phyloP scores from a whole-genome alignment of 1,139 yeast genomes.

The Pneumocystis sp. region DNA sequence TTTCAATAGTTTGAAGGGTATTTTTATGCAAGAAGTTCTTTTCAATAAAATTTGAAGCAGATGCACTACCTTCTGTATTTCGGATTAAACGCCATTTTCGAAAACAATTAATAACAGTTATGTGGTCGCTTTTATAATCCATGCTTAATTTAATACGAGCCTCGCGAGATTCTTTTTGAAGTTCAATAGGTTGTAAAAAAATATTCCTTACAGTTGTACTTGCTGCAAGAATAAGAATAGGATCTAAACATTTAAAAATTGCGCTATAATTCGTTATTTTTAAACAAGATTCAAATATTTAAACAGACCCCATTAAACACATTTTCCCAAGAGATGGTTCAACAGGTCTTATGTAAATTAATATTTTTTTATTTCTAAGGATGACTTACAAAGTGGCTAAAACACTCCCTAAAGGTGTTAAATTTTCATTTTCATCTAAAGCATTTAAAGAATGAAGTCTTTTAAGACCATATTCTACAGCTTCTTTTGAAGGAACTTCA shows the following conservation, averaged over 20 bases:
- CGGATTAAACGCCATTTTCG: conserved; percentile 2
- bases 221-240: conserved; percentile 16
- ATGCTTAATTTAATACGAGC: conserved; percentile 4
- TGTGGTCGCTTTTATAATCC: conserved; percentile 10
- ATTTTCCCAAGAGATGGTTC: conserved; percentile 63
- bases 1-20: conserved; percentile 10
- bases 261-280: conserved; percentile 3
- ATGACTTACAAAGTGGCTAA: conserved; percentile 13
- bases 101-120: conserved; percentile 9
- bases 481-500: conserved; percentile 47
- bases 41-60: background rate
- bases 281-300: background rate
- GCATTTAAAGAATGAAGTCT: conserved; percentile 54
- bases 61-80: background rate
- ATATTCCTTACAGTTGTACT: conserved; percentile 10
- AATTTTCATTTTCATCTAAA: conserved; percentile 24
- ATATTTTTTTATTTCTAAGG: conserved; percentile 21
- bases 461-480: conserved; percentile 41
- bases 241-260: conserved; percentile 17
- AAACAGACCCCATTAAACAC: conserved; percentile 28
- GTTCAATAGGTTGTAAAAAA: conserved; percentile 12
- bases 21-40: conserved; percentile 10
- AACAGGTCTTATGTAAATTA: conserved; percentile 52
- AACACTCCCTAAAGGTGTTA: conserved; percentile 46
- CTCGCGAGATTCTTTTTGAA: conserved; percentile 6